Percentiles rank a stretch among this genome's conserved stretches.
Conservation (phyloP, 2,329 filamentous ascomycete genomes). For the Aspergillus sp. region DNA sequence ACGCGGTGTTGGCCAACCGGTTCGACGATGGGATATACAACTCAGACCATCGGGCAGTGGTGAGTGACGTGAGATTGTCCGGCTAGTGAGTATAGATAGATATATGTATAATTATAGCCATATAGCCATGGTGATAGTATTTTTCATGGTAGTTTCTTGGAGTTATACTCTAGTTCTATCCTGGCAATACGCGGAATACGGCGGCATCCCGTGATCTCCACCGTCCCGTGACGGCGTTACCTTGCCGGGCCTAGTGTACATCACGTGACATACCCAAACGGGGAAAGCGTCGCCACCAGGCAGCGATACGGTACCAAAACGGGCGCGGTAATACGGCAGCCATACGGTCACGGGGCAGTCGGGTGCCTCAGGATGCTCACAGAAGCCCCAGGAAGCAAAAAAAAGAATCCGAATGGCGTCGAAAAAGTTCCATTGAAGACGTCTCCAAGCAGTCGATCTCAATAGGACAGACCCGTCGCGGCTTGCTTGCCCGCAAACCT, state of each 20-base stretch:
- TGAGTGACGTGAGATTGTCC: slow-evolving; percentile 47
- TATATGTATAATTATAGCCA: neutral
- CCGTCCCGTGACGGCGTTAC: slow-evolving; percentile 7
- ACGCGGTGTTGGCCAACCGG: slow-evolving; percentile 52
- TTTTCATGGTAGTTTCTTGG: too few relatives aligned
- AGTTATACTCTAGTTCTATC: neutral
- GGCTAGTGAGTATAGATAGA: neutral
- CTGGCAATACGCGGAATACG: neutral
- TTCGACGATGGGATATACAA: slow-evolving; percentile 57
- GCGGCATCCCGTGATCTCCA: neutral
- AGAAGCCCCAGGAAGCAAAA: neutral
- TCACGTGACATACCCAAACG: slow-evolving; percentile 10
- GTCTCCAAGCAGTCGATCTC: neutral
- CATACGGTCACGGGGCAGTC: slow-evolving; percentile 16
- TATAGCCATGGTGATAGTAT: neutral
- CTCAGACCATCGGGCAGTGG: slow-evolving; percentile 59
- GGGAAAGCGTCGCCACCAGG: slow-evolving; percentile 9
- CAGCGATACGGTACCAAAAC: slow-evolving; percentile 8
- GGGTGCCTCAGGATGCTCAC: neutral
- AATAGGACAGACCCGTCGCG: slow-evolving; percentile 1
- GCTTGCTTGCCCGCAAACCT: slow-evolving; percentile 4
- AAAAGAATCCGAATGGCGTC: slow-evolving; percentile 20
- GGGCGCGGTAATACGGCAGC: slow-evolving; percentile 10
- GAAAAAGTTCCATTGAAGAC: slow-evolving; percentile 11
- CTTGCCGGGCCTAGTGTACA: neutral